These are phyloP conservation scores for Stagonosporopsis tanaceti DNA, from an alignment of 2,329 filamentous ascomycete species.

Conservation along the genomic window DNA sequence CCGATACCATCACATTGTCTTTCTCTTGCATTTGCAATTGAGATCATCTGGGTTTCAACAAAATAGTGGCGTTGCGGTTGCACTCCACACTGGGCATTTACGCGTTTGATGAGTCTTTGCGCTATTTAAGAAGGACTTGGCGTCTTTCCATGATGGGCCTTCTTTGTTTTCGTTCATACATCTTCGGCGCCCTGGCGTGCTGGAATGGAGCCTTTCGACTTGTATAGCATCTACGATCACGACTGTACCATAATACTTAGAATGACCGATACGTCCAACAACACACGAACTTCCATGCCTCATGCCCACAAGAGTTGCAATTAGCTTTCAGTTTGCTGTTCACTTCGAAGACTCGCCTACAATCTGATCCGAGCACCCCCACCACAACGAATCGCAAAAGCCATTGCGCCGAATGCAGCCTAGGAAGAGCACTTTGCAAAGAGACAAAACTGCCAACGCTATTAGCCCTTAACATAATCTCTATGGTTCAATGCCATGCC, in stretches of 20 bases:
- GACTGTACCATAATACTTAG: constrained; percentile 18
- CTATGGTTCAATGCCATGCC: neutral
- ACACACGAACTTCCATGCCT: neutral
- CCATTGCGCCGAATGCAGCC: neutral
- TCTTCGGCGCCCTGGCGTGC: constrained; percentile 9
- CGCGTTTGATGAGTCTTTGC: constrained; percentile 9
- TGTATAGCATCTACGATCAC: constrained; percentile 14
- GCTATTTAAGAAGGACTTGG: constrained; percentile 3
- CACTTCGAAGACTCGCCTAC: neutral
- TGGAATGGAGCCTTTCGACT: neutral
- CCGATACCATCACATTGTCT: constrained; percentile 20
- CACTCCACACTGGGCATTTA: constrained; percentile 9
- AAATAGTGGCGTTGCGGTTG: constrained; percentile 13
- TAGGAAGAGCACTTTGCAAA: neutral
- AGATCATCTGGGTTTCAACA: constrained; percentile 14
- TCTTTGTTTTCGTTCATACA: constrained; percentile 4
- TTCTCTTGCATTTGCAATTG: constrained; percentile 16
- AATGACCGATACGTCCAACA: neutral
- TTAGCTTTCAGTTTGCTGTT: neutral
- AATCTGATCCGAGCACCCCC: neutral
- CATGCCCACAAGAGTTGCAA: neutral
- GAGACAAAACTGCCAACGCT: neutral
- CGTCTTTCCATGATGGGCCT: constrained; percentile 9
- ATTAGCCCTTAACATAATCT: neutral
- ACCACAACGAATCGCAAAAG: neutral